Conservation (phyloP, 2,329 filamentous ascomycete species). For the Colletotrichum camelliae region DNA sequence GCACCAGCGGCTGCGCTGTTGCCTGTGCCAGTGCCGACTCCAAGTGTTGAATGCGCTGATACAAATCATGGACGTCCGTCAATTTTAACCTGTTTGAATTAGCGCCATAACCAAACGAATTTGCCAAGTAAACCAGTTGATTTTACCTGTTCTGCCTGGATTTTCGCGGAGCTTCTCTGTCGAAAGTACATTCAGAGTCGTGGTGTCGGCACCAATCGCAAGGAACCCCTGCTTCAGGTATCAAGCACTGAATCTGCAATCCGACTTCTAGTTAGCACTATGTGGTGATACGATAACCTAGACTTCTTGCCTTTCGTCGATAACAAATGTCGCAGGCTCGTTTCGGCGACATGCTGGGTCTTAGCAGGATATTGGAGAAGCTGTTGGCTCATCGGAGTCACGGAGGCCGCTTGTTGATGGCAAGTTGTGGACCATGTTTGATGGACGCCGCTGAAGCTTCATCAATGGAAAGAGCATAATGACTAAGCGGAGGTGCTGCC, state of each 20-base stretch:
- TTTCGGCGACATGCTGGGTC: not conserved
- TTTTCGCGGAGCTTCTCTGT: not conserved
- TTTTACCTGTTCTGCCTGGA: not conserved
- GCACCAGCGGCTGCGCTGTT: not conserved
- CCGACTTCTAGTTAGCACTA: not conserved
- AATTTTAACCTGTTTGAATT: not conserved
- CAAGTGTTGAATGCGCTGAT: not conserved
- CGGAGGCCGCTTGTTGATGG: not conserved
- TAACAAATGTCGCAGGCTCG: slow-evolving; percentile 8
- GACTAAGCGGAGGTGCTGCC: not conserved
- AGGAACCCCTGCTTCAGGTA: not conserved
- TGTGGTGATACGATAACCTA: no score
- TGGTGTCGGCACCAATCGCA: slow-evolving; percentile 15
- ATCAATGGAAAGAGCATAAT: accelerated
- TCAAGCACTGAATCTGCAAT: slow-evolving; percentile 1
- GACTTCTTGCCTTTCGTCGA: not conserved
- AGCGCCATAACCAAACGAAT: accelerated
- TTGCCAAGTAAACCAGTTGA: accelerated
- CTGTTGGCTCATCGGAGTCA: not conserved
- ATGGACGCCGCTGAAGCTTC: not conserved
- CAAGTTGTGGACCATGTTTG: not conserved
- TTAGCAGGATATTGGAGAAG: not conserved
- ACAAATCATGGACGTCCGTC: not conserved
- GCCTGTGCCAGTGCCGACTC: not conserved
- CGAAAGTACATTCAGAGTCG: not conserved